Evolutionary conservation across 2,329 filamentous ascomycete genomes (phyloP), one percentile per base, ranked within the genome.

Genomic region (Kalmusia sp.): DNA sequence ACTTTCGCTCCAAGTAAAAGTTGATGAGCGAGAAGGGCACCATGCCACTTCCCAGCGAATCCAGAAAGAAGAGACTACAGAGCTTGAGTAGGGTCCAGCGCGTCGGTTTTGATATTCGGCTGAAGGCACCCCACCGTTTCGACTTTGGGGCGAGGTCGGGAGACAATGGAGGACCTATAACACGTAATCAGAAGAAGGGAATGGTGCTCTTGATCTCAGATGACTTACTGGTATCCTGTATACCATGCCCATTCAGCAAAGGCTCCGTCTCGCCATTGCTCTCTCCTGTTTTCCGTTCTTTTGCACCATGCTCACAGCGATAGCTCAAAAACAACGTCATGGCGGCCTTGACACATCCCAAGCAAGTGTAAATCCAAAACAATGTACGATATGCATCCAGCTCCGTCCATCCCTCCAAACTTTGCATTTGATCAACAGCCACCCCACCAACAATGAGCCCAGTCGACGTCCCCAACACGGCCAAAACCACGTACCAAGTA

Each of bases 1-100:
- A 86, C 55, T 85, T 85, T 39, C 80, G 79, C 61, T 86, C 80
- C 69, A 82, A 84, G 67, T 84, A 85, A 51, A 80, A 84, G 58
- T 84, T 81, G 27, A 76, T 62, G 7, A 72, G 50, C 8, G 74
- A 73, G 61, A 73, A 75, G 14, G 72, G 84, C 3, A 86, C 87
- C 68, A 93, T 81, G 2, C 90, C 89, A 1, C 86, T 88, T 1
- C 87, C 88, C 51, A 92, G 83, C 0, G 86, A 83, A 68, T 92
- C 89, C 5, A 92, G 65, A 1, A 82, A 82, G 62, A 92, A 88
- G 1, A 93, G 76, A 6, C 88, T 72, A 65, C 86, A 89, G 0
- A 93, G 78, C 44, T 85, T 84, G 46, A 83, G 69, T 5, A 90
- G 76, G 25, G 87, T 79, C 0, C 75, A 64, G 6, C 80, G 74